Evolutionary conservation across 2,329 filamentous ascomycete genomes (phyloP).

Genomic region (Lachnellula hyalina): DNA sequence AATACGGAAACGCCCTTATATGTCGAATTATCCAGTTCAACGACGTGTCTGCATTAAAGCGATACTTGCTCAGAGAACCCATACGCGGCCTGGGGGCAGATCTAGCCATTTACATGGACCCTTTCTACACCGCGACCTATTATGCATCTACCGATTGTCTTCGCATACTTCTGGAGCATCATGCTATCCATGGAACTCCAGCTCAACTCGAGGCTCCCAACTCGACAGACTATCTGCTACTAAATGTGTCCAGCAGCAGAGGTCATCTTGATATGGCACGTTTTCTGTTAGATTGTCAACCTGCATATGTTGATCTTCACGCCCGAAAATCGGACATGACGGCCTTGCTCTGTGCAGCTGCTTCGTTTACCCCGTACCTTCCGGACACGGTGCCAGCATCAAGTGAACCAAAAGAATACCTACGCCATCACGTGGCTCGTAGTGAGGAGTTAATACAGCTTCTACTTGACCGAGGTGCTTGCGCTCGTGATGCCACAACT

Average conservation of each 20-base stretch:
- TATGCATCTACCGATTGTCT: conserved; percentile 16
- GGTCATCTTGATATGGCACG: conserved; percentile 11
- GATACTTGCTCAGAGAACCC: too few relatives aligned
- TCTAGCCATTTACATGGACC: not conserved
- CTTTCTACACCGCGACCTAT: conserved; percentile 14
- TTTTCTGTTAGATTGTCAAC: conserved; percentile 15
- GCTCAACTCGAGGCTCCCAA: conserved; percentile 1
- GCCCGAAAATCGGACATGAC: too few relatives aligned
- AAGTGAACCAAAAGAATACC: not conserved
- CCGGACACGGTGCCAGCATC: not conserved
- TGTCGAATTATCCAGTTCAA: too few relatives aligned
- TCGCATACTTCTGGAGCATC: conserved; percentile 15
- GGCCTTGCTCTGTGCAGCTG: too few relatives aligned
- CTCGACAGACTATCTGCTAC: conserved; percentile 6
- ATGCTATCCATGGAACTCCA: conserved; percentile 5
- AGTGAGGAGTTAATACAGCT: conserved; percentile 4
- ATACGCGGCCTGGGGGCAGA: too few relatives aligned
- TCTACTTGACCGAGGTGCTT: conserved; percentile 8
- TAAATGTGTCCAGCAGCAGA: conserved; percentile 12
- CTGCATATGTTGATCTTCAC: too few relatives aligned
- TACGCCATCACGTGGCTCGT: conserved; percentile 3
- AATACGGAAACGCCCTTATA: too few relatives aligned
- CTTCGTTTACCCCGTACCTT: conserved; percentile 3
- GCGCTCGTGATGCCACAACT: conserved; percentile 5
- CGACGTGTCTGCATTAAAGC: too few relatives aligned